Conservation (phyloP, 192 early-diverging fungal genomes). For the Podila epicladia region DNA sequence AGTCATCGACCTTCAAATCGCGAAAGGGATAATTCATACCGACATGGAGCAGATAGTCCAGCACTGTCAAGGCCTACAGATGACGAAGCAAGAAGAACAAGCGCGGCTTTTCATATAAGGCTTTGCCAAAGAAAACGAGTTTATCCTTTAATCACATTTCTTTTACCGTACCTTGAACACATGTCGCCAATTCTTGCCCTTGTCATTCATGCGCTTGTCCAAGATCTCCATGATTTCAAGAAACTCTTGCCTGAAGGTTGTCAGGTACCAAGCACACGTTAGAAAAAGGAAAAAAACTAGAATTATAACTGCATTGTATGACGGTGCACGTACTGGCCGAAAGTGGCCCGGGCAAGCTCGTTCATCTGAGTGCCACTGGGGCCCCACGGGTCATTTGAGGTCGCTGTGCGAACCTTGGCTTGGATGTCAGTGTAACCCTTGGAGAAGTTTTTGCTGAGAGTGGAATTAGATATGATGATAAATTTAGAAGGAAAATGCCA, state of each 20-base stretch:
- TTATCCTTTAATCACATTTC: neutral
- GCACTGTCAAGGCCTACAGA: conserved; percentile 79
- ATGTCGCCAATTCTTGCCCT: conserved; percentile 97
- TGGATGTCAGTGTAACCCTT: conserved; percentile 94
- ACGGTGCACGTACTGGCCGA: conserved; percentile 77
- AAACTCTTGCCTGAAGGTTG: conserved; percentile 74
- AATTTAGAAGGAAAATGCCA: neutral
- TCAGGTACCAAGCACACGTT: neutral
- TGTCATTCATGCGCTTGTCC: conserved; percentile 96
- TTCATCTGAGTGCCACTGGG: conserved; percentile 82
- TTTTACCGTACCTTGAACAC: conserved; percentile 86
- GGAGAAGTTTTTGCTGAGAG: conserved; percentile 83
- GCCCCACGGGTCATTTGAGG: conserved; percentile 81
- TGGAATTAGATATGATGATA: neutral
- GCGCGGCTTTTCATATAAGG: neutral
- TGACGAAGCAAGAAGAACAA: too few relatives aligned
- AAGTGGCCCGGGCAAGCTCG: conserved; percentile 86
- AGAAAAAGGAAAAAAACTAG: neutral
- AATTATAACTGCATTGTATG: too few relatives aligned
- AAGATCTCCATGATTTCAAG: conserved; percentile 96
- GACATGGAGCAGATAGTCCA: conserved; percentile 85
- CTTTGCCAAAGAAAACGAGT: neutral
- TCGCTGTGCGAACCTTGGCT: conserved; percentile 88
- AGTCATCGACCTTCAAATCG: too few relatives aligned
- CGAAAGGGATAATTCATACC: conserved; percentile 15